These are phyloP conservation scores for Auricularia heimuer DNA, from an alignment of 768 basidiomycete species.

Conservation along the genomic window DNA sequence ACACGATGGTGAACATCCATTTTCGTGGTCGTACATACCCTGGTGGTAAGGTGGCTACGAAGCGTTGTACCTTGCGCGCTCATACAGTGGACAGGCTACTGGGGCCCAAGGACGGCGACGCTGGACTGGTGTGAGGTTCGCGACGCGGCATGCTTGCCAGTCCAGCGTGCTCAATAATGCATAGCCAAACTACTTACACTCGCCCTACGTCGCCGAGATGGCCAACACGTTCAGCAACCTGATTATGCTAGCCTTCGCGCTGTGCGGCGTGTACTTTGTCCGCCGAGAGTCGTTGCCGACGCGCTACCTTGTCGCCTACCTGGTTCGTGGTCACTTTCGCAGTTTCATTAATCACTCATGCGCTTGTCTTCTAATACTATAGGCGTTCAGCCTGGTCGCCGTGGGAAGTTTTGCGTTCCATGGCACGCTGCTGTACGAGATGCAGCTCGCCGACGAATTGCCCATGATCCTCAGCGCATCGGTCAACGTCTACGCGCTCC, in stretches of 20 bases:
- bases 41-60: background rate
- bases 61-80: background rate
- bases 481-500: conserved; percentile 48
- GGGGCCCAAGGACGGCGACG: conserved; percentile 47
- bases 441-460: conserved; percentile 73
- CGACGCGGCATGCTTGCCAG: background rate
- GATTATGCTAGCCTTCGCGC: conserved; percentile 43
- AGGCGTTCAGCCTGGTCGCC: conserved; percentile 69
- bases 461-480: conserved; percentile 49
- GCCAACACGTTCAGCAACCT: conserved; percentile 68
- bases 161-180: background rate
- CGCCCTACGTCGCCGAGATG: conserved; percentile 69
- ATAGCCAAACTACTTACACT: conserved; percentile 61
- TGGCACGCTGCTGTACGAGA: conserved; percentile 62
- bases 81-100: conserved; percentile 13
- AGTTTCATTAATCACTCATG: background rate
- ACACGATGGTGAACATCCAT: background rate
- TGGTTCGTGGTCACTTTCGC: conserved; percentile 15
- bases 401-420: conserved; percentile 73
- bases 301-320: conserved; percentile 25
- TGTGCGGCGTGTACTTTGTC: conserved; percentile 33
- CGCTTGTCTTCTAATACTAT: conserved; percentile 3
- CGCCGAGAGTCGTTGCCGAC: conserved; percentile 22
- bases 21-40: background rate
- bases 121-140: conserved; percentile 65